Evolutionary conservation across 2,329 filamentous ascomycete species (phyloP).

Genomic region (Pyrenochaeta sp.): DNA sequence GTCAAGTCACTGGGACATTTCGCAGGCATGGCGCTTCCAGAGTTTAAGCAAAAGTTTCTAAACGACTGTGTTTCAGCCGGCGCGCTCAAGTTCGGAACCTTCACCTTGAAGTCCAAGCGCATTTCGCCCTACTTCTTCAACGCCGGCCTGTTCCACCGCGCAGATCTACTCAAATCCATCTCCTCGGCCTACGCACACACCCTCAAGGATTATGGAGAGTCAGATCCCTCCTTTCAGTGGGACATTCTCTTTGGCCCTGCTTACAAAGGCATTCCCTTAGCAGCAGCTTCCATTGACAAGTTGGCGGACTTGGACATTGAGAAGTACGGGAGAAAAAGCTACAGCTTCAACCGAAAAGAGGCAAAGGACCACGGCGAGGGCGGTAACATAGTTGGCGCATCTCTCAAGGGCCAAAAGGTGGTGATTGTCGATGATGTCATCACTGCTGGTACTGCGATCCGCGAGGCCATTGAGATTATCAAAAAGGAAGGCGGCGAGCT

Average conservation of each 20-base stretch:
- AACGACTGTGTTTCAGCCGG: slow-evolving; percentile 71
- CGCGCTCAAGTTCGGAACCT: slow-evolving; percentile 82
- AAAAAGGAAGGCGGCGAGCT: slow-evolving; percentile 83
- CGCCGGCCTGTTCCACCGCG: slow-evolving; percentile 87
- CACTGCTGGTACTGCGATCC: slow-evolving; percentile 91
- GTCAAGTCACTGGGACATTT: neutral
- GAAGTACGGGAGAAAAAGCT: slow-evolving; percentile 75
- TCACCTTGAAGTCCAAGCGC: slow-evolving; percentile 91
- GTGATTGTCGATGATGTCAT: slow-evolving; percentile 97
- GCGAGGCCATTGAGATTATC: slow-evolving; percentile 91
- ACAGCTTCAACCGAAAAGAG: slow-evolving; percentile 96
- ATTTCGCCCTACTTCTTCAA: slow-evolving; percentile 98
- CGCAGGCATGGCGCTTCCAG: slow-evolving; percentile 38
- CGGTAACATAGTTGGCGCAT: slow-evolving; percentile 88
- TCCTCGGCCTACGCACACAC: slow-evolving; percentile 80
- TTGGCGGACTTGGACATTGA: slow-evolving; percentile 73
- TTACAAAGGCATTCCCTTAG: slow-evolving; percentile 97
- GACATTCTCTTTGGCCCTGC: slow-evolving; percentile 93
- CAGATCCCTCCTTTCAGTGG: slow-evolving; percentile 63
- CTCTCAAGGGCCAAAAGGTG: slow-evolving; percentile 83
- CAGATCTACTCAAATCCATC: slow-evolving; percentile 78
- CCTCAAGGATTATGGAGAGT: slow-evolving; percentile 56
- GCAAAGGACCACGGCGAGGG: slow-evolving; percentile 96
- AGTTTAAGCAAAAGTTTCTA: slow-evolving; percentile 74
- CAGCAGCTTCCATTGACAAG: slow-evolving; percentile 77